Evolutionary conservation across 768 basidiomycete species (phyloP).

Genomic region (Clitopilus hobsonii): DNA sequence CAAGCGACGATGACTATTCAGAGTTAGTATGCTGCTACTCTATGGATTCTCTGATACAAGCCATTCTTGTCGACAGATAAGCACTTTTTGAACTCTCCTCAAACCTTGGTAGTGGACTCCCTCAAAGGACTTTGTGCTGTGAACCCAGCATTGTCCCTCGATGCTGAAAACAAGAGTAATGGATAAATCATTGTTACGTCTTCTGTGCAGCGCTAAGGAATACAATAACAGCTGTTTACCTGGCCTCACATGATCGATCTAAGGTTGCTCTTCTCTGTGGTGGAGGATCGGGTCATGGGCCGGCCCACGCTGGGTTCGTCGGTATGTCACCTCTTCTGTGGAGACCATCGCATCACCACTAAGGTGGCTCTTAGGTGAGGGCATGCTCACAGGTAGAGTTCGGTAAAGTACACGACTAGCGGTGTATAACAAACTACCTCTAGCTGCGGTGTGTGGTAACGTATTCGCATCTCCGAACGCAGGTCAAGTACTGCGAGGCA

Average conservation of each 20-base stretch:
- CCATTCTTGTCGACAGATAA: conserved; percentile 37
- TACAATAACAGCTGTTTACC: conserved; percentile 52
- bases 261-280: conserved; percentile 80
- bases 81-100: conserved; percentile 74
- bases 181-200: conserved; percentile 8
- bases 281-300: conserved; percentile 89
- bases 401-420: no score
- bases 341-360: no score
- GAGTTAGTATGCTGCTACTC: conserved; percentile 18
- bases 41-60: neutral
- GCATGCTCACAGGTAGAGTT: conserved; percentile 68
- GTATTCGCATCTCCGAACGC: conserved; percentile 91
- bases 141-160: conserved; percentile 71
- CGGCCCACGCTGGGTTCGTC: conserved; percentile 87
- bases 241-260: conserved; percentile 48
- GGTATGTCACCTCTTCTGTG: no score
- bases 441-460: conserved; percentile 76
- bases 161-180: conserved; percentile 66
- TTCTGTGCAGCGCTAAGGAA: conserved; percentile 2
- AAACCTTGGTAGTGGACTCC: conserved; percentile 72
- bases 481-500: conserved; percentile 74
- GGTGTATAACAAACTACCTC: no score
- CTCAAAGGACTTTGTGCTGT: conserved; percentile 66
- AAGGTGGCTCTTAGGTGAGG: conserved; percentile 50
- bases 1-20: conserved; percentile 32